Conservation (phyloP, 345 rosid species). For the Lepidium africanum region DNA sequence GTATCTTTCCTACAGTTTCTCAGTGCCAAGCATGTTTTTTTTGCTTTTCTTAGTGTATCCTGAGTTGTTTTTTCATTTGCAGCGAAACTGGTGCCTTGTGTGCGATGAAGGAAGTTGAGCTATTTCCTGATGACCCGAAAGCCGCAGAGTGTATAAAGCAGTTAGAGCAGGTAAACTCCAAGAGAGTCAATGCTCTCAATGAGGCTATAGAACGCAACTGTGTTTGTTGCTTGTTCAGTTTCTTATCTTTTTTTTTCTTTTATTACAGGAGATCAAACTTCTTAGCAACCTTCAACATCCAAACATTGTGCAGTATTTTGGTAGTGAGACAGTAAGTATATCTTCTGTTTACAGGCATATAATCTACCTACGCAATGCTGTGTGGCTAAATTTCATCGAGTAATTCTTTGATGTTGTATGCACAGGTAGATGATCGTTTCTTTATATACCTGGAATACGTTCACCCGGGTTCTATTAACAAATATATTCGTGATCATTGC, state of each 20-base stretch:
- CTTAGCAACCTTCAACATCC: constrained; percentile 91
- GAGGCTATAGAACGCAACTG: neutral
- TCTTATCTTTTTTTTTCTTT: neutral
- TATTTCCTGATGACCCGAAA: constrained; percentile 89
- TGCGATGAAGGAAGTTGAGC: constrained; percentile 96
- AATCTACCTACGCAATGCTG: neutral
- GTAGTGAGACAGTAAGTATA: constrained; percentile 88
- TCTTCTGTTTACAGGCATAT: constrained; percentile 10
- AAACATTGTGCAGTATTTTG: constrained; percentile 95
- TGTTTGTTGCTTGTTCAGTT: neutral
- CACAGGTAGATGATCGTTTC: constrained; percentile 74
- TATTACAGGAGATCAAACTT: constrained; percentile 77
- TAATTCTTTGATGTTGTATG: constrained; percentile 8
- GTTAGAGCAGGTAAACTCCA: constrained; percentile 62
- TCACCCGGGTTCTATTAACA: constrained; percentile 95
- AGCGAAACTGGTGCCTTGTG: constrained; percentile 96
- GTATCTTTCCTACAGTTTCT: neutral
- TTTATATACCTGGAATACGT: constrained; percentile 89
- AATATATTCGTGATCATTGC: constrained; percentile 75
- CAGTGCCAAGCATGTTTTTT: neutral
- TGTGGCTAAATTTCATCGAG: neutral
- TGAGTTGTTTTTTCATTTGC: constrained; percentile 21
- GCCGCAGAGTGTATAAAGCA: constrained; percentile 79
- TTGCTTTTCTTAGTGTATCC: neutral
- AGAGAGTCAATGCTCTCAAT: neutral